phyloP scores from a whole-genome alignment of 2,329 filamentous ascomycete species.

The Alternaria conjuncta region DNA sequence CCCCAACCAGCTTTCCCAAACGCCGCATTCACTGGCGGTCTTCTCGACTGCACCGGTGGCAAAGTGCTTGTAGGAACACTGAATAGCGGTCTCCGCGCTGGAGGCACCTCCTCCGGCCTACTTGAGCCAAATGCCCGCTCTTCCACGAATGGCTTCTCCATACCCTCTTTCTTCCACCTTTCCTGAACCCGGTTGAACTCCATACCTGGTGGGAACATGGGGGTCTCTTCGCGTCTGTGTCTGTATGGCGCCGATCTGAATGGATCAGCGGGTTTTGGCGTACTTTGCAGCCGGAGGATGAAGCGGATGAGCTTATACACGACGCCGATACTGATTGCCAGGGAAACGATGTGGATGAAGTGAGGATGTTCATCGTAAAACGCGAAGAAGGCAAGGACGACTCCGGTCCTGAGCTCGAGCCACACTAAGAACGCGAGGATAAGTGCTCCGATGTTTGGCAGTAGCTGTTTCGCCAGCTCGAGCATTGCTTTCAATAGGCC shows the following conservation, averaged over 20 bases:
- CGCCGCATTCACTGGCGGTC: neutral
- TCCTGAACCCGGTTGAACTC: neutral
- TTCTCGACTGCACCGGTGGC: neutral
- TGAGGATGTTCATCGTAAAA: neutral
- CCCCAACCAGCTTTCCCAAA: neutral
- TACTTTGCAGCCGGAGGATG: neutral
- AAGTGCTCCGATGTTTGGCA: neutral
- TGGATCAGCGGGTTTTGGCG: neutral
- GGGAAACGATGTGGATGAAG: rapidly evolving
- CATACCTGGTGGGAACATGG: conserved; percentile 1
- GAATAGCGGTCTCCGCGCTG: neutral
- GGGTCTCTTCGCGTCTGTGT: neutral
- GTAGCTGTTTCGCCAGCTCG: neutral
- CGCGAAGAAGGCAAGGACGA: neutral
- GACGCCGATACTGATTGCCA: neutral
- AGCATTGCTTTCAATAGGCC: neutral
- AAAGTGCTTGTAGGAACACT: neutral
- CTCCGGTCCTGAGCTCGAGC: neutral
- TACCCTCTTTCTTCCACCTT: neutral
- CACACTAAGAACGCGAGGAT: neutral
- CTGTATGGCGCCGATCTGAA: neutral
- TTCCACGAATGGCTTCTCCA: neutral
- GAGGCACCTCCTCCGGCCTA: neutral
- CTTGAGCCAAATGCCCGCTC: neutral
- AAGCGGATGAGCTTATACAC: neutral